Base-by-base conservation (phyloP, 2,329 filamentous ascomycete genomes). In the Blumeria hordei region DNA sequence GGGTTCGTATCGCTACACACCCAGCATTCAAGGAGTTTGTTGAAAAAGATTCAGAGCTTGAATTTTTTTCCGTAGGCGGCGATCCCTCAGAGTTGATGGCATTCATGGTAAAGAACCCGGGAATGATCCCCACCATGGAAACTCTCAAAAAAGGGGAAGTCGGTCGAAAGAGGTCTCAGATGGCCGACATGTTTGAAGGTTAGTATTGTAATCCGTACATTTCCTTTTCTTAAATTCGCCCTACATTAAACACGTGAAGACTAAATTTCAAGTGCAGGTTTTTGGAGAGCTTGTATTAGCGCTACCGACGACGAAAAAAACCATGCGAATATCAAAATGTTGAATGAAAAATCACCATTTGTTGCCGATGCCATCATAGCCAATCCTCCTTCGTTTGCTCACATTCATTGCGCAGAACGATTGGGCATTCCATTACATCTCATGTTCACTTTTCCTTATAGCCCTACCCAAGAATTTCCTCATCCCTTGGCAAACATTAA, bases 401-500 rank as follows among this genome's bases (percentile, higher is more conserved):
- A 88, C 62, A 72, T 88, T 0, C 84, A 88, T 67, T 87, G 84
- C 59, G 85, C 85, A 0, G 84, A 92, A 66, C 78, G 82, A 32
- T 66, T 92, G 28, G 84, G 84, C 0, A 77, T 88, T 18, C 85
- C 85, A 0, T 66, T 90, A 2, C 83, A 88, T 64, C 70, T 94
- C 58, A 92, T 94, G 81, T 94, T 94, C 65, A 94, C 88, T 57
- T 83, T 88, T 56, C 85, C 85, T 0, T 88, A 85, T 62, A 84
- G 79, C 0, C 83, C 84, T 0, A 88, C 85, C 0, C 74, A 80
- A 55, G 74, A 77, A 0, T 90, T 90, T 59, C 64, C 64, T 0
- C 85, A 90, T 64, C 85, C 85, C 0, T 66, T 90, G 53, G 83
- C 84, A 9, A 86, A 79, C 62, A 81, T 90, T 66, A 84, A 81